Conservation (phyloP, 2,329 filamentous ascomycete genomes). For the Lasiodiplodia sp. region DNA sequence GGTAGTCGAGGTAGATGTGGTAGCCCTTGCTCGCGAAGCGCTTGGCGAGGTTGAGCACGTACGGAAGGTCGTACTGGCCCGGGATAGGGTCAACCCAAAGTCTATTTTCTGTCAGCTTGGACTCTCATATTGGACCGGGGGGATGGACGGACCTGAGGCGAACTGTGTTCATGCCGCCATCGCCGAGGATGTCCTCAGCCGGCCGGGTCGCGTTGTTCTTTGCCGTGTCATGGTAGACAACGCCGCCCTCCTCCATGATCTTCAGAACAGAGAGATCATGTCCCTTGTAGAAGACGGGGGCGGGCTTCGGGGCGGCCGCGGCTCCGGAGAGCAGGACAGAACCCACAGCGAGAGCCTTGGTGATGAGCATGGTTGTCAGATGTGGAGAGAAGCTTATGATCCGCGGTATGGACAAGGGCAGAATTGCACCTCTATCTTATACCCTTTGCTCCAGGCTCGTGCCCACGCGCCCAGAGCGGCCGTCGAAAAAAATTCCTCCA, state of each 20-base stretch:
- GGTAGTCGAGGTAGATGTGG: conserved; percentile 67
- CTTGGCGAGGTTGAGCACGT: conserved; percentile 71
- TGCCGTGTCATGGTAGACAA: conserved; percentile 41
- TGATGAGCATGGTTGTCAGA: conserved; percentile 2
- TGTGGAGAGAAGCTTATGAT: background rate
- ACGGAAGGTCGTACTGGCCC: conserved; percentile 72
- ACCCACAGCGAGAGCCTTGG: conserved; percentile 5
- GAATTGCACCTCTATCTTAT: conserved; percentile 2
- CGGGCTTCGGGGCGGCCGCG: conserved; percentile 3
- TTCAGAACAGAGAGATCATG: conserved; percentile 26
- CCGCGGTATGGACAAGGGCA: background rate
- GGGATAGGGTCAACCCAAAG: conserved; percentile 66
- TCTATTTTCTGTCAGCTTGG: conserved; percentile 33
- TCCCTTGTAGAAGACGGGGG: conserved; percentile 28
- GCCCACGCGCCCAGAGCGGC: background rate
- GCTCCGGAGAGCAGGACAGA: conserved; percentile 17
- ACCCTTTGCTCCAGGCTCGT: background rate
- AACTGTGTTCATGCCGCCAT: conserved; percentile 28
- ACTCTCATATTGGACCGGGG: background rate
- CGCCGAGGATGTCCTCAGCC: conserved; percentile 27
- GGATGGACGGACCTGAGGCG: conserved; percentile 14
- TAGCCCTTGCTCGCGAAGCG: conserved; percentile 69
- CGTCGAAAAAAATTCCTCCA: conserved; percentile 13
- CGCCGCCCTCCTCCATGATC: conserved; percentile 28
- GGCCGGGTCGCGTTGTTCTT: conserved; percentile 45